Evolutionary conservation across 441 rosid genomes (phyloP).

Genomic region (Pelargonium citronellum): DNA sequence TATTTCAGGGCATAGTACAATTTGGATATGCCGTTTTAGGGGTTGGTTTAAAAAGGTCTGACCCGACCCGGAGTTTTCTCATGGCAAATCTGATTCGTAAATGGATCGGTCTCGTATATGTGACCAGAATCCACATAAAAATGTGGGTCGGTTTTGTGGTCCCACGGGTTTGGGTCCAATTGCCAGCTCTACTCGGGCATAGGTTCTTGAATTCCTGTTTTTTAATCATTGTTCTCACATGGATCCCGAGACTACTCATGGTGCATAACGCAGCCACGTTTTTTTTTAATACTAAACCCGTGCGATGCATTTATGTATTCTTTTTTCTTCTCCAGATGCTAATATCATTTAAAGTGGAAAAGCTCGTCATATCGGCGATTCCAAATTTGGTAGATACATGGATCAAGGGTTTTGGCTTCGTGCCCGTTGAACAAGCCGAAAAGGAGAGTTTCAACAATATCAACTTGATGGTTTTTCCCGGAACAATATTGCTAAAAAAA

Average conservation of each 20-base stretch:
- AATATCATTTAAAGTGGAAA: slow-evolving; percentile 68
- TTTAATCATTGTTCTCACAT: no score
- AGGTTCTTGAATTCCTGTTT: neutral
- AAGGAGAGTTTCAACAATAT: slow-evolving; percentile 47
- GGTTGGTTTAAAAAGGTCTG: no score
- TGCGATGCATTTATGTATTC: slow-evolving; percentile 1
- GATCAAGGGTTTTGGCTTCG: slow-evolving; percentile 82
- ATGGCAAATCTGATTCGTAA: no score
- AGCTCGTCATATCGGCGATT: slow-evolving; percentile 83
- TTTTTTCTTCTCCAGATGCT: slow-evolving; percentile 47
- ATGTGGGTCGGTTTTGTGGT: no score
- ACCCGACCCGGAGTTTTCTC: no score
- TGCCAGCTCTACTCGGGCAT: neutral
- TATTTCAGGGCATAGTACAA: no score
- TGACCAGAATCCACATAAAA: no score
- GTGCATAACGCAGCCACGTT: neutral
- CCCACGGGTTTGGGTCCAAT: no score
- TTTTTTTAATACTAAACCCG: neutral
- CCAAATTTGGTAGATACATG: slow-evolving; percentile 79
- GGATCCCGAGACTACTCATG: no score
- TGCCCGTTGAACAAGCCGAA: slow-evolving; percentile 48
- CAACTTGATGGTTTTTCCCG: slow-evolving; percentile 90
- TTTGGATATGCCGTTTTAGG: no score
- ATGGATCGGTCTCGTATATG: no score
- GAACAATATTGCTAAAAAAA: slow-evolving; percentile 66